These are phyloP conservation scores for Dictyostelium brefeldianum DNA, from an alignment of 78 protist genomes.

Conservation along the genomic window DNA sequence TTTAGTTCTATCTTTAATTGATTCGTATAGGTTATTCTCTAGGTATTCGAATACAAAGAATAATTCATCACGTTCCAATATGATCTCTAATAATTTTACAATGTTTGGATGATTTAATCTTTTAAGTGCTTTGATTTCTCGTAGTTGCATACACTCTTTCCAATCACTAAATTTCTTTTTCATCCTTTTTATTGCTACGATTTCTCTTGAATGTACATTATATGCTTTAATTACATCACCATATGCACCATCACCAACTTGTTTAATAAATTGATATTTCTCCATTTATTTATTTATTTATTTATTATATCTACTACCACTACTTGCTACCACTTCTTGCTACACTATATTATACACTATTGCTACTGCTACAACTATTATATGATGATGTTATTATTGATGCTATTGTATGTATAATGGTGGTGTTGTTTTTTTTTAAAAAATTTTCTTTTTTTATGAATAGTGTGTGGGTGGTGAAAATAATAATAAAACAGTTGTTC, in stretches of 20 bases:
- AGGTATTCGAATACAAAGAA: conserved; percentile 97
- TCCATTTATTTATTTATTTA: conserved; percentile 40
- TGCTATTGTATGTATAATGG: not conserved
- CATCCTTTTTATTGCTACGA: conserved; percentile 97
- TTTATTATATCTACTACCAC: not conserved
- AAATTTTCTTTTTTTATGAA: no score
- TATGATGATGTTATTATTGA: not conserved
- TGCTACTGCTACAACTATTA: not conserved
- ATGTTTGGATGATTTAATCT: conserved; percentile 97
- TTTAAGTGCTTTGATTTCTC: conserved; percentile 94
- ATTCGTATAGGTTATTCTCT: conserved; percentile 92
- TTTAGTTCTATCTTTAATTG: conserved; percentile 88
- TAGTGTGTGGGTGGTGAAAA: no score
- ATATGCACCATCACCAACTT: conserved; percentile 83
- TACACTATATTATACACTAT: no score
- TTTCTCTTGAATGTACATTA: conserved; percentile 31
- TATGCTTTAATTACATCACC: conserved; percentile 81
- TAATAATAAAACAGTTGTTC: no score
- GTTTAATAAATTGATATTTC: conserved; percentile 57
- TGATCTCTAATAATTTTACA: conserved; percentile 97
- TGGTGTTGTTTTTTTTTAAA: no score
- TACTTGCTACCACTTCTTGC: not conserved
- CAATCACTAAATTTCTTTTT: conserved; percentile 94
- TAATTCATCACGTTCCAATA: conserved; percentile 95
- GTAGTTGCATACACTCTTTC: conserved; percentile 94